Evolutionary conservation across 1,284 basidiomycete species (phyloP), one percentile per base, ranked within the genome.

Genomic region (Wolfiporia cocos): DNA sequence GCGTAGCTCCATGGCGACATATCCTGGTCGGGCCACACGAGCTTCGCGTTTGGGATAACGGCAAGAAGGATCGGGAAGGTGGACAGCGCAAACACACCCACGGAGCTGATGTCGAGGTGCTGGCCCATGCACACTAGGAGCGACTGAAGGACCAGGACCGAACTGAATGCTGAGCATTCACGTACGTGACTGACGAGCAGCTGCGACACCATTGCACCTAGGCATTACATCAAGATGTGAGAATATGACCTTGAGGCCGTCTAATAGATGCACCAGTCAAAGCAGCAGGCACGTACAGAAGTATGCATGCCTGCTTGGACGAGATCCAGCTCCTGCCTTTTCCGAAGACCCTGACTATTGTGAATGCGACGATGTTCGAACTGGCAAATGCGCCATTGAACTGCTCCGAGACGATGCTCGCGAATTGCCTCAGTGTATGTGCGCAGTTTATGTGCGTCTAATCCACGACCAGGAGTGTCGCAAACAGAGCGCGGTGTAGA

Each of bases 261-360:
- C n/a, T n/a, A n/a, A n/a, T n/a, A 33, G 37, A 61, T 69, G 26
- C 51, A 81, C 83, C 82, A 38, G 83, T 68, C 7, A 89, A 55
- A 0, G 80, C 80, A 0, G 88, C 74, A 20, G 92, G 89, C 82
- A 78, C 3, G n/a, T n/a, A n/a, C n/a, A n/a, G n/a, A n/a, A n/a
- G n/a, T n/a, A n/a, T n/a, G n/a, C n/a, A n/a, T n/a, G 82, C 75
- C 49, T 78, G 74, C 51, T 92, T 89, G 45, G 75, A 75, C 10
- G 75, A 70, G 65, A 89, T 94, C 92, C 91, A 92, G 60, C 76
- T 79, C 70, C 86, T 72, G 0, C 73, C 73, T 59, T 78, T 83
- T 9, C 76, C 72, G 15, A 92, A 59, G 0, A 79, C 70, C 14
- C 63, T 58, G 12, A 68, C 62, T 81, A n/a, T n/a, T n/a, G n/a